Evolutionary conservation across 2,329 filamentous ascomycete genomes (phyloP).

Genomic region (Cladorrhinum sp.): DNA sequence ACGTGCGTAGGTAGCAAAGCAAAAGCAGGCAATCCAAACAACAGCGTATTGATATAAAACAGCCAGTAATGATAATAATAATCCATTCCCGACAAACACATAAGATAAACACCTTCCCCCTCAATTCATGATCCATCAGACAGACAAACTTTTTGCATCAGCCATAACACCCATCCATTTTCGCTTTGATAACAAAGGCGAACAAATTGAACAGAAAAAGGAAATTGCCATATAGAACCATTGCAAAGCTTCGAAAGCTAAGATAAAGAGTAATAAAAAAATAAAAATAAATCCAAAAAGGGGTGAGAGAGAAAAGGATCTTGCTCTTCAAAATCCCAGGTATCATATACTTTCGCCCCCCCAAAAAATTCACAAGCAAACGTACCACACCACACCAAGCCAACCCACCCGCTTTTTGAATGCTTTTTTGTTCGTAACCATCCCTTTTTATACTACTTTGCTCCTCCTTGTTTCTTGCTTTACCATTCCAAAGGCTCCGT

Average conservation of each 20-base stretch:
- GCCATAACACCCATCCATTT: background rate
- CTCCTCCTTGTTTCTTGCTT: background rate
- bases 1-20: no score
- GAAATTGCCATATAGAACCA: background rate
- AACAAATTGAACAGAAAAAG: background rate
- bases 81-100: no score
- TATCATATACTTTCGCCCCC: background rate
- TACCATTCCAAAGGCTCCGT: slow-evolving; percentile 80
- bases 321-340: slow-evolving; percentile 1
- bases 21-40: no score
- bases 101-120: no score
- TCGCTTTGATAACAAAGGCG: background rate
- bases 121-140: no score
- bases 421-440: no score
- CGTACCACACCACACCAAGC: background rate
- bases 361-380: background rate
- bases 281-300: background rate
- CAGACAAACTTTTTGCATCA: background rate
- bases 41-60: no score
- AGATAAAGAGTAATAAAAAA: background rate
- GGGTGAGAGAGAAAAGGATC: no score
- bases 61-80: no score
- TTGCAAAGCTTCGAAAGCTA: background rate
- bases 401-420: background rate
- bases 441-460: background rate